Evolutionary conservation across 495 filamentous ascomycete species (phyloP).

Genomic region (Tuber microsphaerosporum): DNA sequence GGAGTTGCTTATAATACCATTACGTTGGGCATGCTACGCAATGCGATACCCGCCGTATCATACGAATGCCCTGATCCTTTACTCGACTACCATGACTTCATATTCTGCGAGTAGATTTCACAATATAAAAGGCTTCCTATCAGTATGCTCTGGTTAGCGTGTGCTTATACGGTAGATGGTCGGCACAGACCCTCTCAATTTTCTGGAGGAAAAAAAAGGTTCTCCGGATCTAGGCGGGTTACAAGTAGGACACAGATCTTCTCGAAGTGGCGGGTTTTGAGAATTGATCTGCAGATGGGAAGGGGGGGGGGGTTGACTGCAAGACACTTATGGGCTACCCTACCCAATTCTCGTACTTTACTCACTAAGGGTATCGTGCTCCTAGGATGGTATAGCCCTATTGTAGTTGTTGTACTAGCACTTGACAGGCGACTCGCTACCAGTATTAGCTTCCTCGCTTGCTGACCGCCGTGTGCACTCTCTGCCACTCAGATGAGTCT

Average conservation of each 20-base stretch:
- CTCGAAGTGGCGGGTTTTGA: neutral
- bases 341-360: neutral
- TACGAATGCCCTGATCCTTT: neutral
- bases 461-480: neutral
- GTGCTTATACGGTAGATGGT: too few species aligned
- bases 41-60: neutral
- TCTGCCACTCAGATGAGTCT: neutral
- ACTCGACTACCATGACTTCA: neutral
- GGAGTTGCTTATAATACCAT: neutral
- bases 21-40: neutral
- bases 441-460: neutral
- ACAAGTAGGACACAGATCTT: neutral
- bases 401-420: neutral
- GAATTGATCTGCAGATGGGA: neutral
- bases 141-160: neutral
- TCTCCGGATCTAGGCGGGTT: neutral
- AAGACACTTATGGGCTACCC: neutral
- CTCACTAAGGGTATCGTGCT: neutral
- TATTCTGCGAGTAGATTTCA: neutral
- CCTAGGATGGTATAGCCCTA: neutral
- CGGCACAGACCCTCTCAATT: neutral
- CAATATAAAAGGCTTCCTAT: neutral
- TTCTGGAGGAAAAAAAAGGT: neutral
- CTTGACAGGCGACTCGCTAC: neutral
- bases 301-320: neutral